Evolutionary conservation across 176 grass and related monocot genomes (phyloP).

Genomic region (Raddia distichophylla): DNA sequence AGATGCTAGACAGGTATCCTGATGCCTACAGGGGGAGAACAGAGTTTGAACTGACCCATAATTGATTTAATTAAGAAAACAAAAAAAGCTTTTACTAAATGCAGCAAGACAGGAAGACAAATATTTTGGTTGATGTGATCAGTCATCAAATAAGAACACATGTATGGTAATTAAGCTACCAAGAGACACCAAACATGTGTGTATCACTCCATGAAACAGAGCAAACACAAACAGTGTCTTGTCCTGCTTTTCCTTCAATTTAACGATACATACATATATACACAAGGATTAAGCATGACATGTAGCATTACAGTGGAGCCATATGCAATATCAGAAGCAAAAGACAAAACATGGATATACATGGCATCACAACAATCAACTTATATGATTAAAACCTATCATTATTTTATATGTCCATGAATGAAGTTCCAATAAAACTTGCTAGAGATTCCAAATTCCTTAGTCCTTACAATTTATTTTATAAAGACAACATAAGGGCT

Average conservation of each 20-base stretch:
- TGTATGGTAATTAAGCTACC: background rate
- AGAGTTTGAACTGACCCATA: background rate
- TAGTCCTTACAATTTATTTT: background rate
- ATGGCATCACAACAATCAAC: background rate
- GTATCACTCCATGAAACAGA: slow-evolving; percentile 7
- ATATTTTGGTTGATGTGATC: background rate
- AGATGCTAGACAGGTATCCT: slow-evolving; percentile 62
- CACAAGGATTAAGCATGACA: background rate
- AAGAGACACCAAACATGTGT: background rate
- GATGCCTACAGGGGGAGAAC: slow-evolving; percentile 57
- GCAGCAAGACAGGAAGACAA: background rate
- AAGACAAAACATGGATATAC: background rate
- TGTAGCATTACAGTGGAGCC: background rate
- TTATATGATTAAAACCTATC: background rate
- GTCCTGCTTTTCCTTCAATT: background rate
- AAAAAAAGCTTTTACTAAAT: slow-evolving; percentile 8
- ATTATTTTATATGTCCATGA: background rate
- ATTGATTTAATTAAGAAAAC: background rate
- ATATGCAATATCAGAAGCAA: slow-evolving; percentile 21
- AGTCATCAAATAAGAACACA: background rate
- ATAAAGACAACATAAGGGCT: background rate
- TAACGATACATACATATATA: background rate
- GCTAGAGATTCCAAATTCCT: background rate
- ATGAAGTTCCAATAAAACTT: slow-evolving; percentile 12
- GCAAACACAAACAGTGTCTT: background rate